Evolutionary conservation across 2,329 filamentous ascomycete species (phyloP).

Genomic region (Fusarium guadeloupense): DNA sequence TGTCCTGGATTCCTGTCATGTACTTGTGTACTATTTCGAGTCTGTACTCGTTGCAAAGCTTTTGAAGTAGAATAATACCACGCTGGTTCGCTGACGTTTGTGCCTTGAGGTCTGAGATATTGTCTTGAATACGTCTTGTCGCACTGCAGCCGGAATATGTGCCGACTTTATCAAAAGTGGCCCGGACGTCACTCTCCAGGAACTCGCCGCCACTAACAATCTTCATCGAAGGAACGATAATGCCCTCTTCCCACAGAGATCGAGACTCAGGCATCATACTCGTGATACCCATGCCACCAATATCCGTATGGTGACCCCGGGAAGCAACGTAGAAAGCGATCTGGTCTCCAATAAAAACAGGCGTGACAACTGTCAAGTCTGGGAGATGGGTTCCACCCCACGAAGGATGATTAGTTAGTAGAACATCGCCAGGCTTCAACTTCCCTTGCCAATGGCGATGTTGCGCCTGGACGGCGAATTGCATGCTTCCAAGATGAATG

Average conservation of each 20-base stretch:
- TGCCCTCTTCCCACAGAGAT: slow-evolving; percentile 53
- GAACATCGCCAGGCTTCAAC: slow-evolving; percentile 52
- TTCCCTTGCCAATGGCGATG: slow-evolving; percentile 47
- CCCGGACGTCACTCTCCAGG: slow-evolving; percentile 46
- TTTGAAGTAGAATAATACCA: slow-evolving; percentile 47
- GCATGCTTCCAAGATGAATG: slow-evolving; percentile 55
- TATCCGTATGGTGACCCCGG: slow-evolving; percentile 49
- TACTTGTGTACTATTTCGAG: slow-evolving; percentile 48
- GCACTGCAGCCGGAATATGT: slow-evolving; percentile 50
- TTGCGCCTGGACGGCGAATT: slow-evolving; percentile 52
- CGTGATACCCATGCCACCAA: slow-evolving; percentile 32
- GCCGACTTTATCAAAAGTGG: slow-evolving; percentile 47
- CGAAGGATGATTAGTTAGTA: slow-evolving; percentile 52
- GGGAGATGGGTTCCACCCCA: slow-evolving; percentile 54
- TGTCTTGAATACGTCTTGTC: slow-evolving; percentile 51
- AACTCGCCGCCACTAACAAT: slow-evolving; percentile 50
- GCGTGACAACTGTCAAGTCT: slow-evolving; percentile 54
- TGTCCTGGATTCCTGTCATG: slow-evolving; percentile 51
- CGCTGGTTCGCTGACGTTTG: slow-evolving; percentile 55
- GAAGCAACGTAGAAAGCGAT: slow-evolving; percentile 53
- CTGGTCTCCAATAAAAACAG: slow-evolving; percentile 46
- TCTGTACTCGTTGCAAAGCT: slow-evolving; percentile 48
- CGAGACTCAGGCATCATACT: slow-evolving; percentile 12
- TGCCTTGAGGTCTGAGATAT: slow-evolving; percentile 56
- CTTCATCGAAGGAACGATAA: slow-evolving; percentile 51